A percentile compares a stretch with the other conserved stretches of the same genome.
phyloP scores from a whole-genome alignment of 768 basidiomycete genomes.

The Galerina sulciceps region DNA sequence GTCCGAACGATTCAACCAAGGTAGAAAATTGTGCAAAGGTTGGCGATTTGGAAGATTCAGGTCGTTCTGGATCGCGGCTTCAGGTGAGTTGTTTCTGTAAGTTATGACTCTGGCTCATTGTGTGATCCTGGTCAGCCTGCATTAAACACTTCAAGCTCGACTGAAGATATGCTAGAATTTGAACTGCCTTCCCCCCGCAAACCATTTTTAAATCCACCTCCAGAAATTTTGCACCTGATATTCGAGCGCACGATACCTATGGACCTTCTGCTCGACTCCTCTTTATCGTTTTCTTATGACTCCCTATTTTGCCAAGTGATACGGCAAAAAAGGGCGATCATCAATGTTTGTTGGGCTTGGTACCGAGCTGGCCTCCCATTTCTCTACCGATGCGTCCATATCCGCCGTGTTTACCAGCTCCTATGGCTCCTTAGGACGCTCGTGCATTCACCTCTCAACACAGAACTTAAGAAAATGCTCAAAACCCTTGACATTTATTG shows the following conservation, averaged over 20 bases:
- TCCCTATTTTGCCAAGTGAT: slow-evolving; percentile 26
- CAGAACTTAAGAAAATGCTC: not conserved
- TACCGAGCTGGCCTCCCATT: slow-evolving; percentile 22
- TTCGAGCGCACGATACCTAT: slow-evolving; percentile 28
- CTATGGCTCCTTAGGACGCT: slow-evolving; percentile 22
- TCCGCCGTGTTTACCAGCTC: slow-evolving; percentile 27
- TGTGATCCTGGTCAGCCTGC: too few relatives aligned
- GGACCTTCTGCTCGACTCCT: slow-evolving; percentile 20
- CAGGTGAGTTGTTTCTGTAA: too few relatives aligned
- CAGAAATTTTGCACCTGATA: slow-evolving; percentile 28
- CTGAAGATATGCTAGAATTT: not conserved
- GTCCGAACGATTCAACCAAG: too few relatives aligned
- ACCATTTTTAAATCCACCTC: slow-evolving; percentile 18
- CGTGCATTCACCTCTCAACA: not conserved
- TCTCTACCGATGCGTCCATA: slow-evolving; percentile 28
- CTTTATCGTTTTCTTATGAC: slow-evolving; percentile 11
- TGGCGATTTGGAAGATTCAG: too few relatives aligned
- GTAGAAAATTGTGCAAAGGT: too few relatives aligned
- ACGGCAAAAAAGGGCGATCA: slow-evolving; percentile 21
- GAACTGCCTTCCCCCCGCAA: slow-evolving; percentile 1
- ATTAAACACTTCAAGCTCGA: too few relatives aligned
- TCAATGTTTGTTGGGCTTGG: slow-evolving; percentile 31
- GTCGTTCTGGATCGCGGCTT: too few relatives aligned
- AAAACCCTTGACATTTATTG: slow-evolving; percentile 4
- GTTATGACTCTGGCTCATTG: too few relatives aligned